A percentile compares a stretch with the other conserved stretches of the same genome.
Evolutionary conservation across 1,284 basidiomycete species (phyloP).

Genomic region (Cryptococcus hybrid): DNA sequence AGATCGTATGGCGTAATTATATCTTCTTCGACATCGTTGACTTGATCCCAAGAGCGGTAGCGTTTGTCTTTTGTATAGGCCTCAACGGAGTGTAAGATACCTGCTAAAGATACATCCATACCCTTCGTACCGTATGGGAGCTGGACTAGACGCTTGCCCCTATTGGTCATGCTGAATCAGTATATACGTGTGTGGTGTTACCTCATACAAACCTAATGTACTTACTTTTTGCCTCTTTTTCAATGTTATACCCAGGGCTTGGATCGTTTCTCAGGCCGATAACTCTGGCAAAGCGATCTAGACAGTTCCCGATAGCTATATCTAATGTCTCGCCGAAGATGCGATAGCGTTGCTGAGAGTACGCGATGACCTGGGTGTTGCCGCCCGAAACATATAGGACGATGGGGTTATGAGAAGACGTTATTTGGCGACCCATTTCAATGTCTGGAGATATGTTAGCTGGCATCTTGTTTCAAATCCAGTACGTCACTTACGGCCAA

Average conservation of each 20-base stretch:
- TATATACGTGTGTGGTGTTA: neutral
- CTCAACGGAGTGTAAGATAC: slow-evolving; percentile 85
- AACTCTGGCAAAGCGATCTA: slow-evolving; percentile 96
- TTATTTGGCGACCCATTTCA: slow-evolving; percentile 97
- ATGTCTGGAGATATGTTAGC: slow-evolving; percentile 66
- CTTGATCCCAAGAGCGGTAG: slow-evolving; percentile 54
- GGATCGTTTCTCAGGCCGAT: slow-evolving; percentile 95
- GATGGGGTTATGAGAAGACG: slow-evolving; percentile 90
- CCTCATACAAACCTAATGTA: slow-evolving; percentile 1
- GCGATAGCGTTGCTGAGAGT: slow-evolving; percentile 92
- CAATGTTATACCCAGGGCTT: slow-evolving; percentile 97
- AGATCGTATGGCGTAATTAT: slow-evolving; percentile 90
- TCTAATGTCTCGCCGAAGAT: slow-evolving; percentile 99
- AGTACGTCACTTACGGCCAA: slow-evolving; percentile 72
- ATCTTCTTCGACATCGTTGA: slow-evolving; percentile 54
- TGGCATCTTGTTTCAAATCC: neutral
- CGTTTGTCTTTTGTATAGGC: slow-evolving; percentile 79
- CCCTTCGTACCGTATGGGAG: slow-evolving; percentile 98
- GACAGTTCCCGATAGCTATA: slow-evolving; percentile 97
- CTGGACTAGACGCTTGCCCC: slow-evolving; percentile 63
- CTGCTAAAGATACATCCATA: slow-evolving; percentile 96
- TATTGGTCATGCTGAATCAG: slow-evolving; percentile 15
- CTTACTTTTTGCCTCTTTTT: slow-evolving; percentile 89
- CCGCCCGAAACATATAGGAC: slow-evolving; percentile 98
- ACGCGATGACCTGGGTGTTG: slow-evolving; percentile 99